Percentiles rank a stretch among this genome's conserved stretches.
These are phyloP conservation scores for Annulohypoxylon nitens DNA, from an alignment of 495 filamentous ascomycete species.

Conservation along the genomic window DNA sequence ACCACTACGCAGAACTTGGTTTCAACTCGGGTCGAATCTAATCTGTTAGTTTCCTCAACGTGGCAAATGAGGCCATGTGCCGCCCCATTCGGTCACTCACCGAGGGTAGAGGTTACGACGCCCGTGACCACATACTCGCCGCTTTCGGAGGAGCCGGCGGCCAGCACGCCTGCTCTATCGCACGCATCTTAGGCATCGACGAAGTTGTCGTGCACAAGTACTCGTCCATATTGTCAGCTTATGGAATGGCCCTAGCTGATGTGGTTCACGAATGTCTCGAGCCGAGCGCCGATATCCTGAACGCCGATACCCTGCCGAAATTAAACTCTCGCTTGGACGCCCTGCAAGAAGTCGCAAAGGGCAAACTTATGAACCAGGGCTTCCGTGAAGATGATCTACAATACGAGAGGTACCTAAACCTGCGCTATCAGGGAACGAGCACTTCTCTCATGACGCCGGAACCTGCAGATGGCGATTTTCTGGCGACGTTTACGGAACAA, in stretches of 20 bases:
- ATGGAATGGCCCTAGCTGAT: conserved; percentile 87
- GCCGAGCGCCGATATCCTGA: conserved; percentile 54
- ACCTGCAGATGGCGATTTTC: conserved; percentile 64
- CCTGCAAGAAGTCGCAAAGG: conserved; percentile 66
- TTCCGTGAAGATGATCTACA: conserved; percentile 70
- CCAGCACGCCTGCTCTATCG: conserved; percentile 86
- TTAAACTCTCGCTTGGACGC: conserved; percentile 66
- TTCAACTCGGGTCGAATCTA: no score
- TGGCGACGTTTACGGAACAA: conserved; percentile 69
- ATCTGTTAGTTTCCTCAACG: background rate
- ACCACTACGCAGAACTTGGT: no score
- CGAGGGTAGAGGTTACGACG: background rate
- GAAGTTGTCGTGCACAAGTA: conserved; percentile 83
- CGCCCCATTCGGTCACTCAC: background rate
- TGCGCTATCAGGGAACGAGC: conserved; percentile 80
- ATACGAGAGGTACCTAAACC: conserved; percentile 79
- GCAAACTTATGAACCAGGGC: conserved; percentile 71
- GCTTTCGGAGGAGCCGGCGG: conserved; percentile 87
- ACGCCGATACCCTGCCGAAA: background rate
- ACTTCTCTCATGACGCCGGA: conserved; percentile 77
- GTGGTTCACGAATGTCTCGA: conserved; percentile 81
- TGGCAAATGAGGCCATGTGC: background rate
- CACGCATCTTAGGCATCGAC: conserved; percentile 76
- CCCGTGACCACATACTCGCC: conserved; percentile 59
- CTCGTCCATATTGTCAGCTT: conserved; percentile 85